Evolutionary conservation across 106 monocot genomes (phyloP), one percentile per base, ranked within the genome.

Genomic region (Amphibolis antarctica): DNA sequence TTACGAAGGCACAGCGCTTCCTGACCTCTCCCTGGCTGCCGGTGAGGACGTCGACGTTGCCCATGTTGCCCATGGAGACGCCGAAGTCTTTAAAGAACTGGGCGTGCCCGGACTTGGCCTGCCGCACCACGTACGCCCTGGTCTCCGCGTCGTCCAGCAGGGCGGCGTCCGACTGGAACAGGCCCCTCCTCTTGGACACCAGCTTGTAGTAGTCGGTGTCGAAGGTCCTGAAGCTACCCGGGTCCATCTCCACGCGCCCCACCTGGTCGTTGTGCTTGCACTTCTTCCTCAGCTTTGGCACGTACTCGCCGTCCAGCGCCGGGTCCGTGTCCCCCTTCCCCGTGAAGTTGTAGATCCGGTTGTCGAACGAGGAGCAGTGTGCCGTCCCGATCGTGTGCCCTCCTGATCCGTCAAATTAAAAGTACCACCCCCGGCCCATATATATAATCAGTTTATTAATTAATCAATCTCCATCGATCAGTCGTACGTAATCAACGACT

Each of bases 321-420:
- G 77, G 81, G 68, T 77, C 77, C 4, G 46, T 18, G 73, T 81
- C 81, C 12, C 81, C 81, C 14, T 28, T 65, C 10, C 69, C 81
- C 14, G 76, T 64, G 77, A 74, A 74, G 77, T 81, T 77, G 72
- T 77, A 81, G 31, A 81, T 68, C 18, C 69, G 56, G 12, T 53
- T 59, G 42, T 14, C 18, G 69, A 74, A 64, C 18, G 81, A 67
- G 13, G 27, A 54, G 67, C 81, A 76, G 51, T 81, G 81, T 19
- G 72, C 28, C n/a, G 56, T 76, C 1, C 81, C 81, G 26, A 81
- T 42, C 7, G 72, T 61, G 51, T 81, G 81, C 25, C 59, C 79
- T 0, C 78, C 78, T 75, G n/a, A n/a, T n/a, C n/a, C n/a, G n/a
- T n/a, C n/a, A n/a, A n/a, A n/a, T n/a, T n/a, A n/a, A n/a, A n/a